These are phyloP conservation scores for Citrus reticulata DNA, from an alignment of 345 rosid species.

Conservation along the genomic window DNA sequence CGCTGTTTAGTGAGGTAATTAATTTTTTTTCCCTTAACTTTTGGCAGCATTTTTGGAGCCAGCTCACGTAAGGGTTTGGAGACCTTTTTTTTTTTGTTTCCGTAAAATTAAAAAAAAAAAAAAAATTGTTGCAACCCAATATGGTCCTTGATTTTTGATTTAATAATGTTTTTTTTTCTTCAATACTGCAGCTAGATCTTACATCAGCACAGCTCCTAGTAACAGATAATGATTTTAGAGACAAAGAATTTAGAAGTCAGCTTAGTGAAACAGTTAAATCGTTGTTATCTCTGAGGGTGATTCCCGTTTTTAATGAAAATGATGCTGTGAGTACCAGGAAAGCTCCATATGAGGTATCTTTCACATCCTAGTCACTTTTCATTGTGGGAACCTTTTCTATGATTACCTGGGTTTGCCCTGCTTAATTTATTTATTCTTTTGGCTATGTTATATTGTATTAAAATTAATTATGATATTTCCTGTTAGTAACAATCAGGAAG, in stretches of 20 bases:
- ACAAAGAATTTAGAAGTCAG: slow-evolving; percentile 76
- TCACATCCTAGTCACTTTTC: slow-evolving; percentile 6
- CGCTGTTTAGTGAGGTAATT: slow-evolving; percentile 74
- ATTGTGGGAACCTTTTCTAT: not conserved
- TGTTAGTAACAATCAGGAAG: not conserved
- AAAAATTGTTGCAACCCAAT: not conserved
- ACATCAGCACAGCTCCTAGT: slow-evolving; percentile 95
- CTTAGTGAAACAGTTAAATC: slow-evolving; percentile 77
- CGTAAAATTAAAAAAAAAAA: too few relatives aligned
- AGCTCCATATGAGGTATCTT: slow-evolving; percentile 93
- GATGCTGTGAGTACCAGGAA: slow-evolving; percentile 96
- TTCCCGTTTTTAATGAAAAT: slow-evolving; percentile 96
- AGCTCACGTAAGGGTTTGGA: too few relatives aligned
- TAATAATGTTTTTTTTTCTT: not conserved
- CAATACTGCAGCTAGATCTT: slow-evolving; percentile 71
- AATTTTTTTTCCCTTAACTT: not conserved
- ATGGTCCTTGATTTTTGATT: not conserved
- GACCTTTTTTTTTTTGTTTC: too few relatives aligned
- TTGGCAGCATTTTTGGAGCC: too few relatives aligned
- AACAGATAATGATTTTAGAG: slow-evolving; percentile 84
- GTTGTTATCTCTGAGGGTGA: slow-evolving; percentile 59
- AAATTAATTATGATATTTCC: not conserved
- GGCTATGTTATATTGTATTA: not conserved
- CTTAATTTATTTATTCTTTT: not conserved
- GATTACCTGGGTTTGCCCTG: not conserved